Percentiles rank a stretch among this genome's conserved stretches.
Conservation (phyloP, 768 basidiomycete genomes). For the Amanita phalloides region DNA sequence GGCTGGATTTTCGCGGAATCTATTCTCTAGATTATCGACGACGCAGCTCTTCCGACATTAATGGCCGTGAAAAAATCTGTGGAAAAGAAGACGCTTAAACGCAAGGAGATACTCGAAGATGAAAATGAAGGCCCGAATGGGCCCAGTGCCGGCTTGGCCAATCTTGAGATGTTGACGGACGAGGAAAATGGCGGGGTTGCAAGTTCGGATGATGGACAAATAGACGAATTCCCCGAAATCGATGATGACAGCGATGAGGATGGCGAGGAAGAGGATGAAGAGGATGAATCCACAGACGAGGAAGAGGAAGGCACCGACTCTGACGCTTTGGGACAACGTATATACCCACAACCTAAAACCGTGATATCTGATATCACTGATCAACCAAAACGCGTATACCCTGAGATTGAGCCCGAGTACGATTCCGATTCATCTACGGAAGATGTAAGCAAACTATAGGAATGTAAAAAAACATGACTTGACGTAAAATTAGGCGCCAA, state of each 20-base stretch:
- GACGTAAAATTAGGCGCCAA: constrained; percentile 54
- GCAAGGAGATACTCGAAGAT: background rate
- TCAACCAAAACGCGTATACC: constrained; percentile 74
- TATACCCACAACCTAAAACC: constrained; percentile 57
- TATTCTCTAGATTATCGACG: background rate
- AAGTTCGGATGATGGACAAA: constrained; percentile 44
- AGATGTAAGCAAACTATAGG: constrained; percentile 45
- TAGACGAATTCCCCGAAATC: constrained; percentile 70
- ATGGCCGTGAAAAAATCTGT: constrained; percentile 23
- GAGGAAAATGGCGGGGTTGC: constrained; percentile 53
- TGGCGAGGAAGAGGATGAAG: constrained; percentile 29
- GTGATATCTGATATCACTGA: constrained; percentile 76
- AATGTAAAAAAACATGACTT: background rate
- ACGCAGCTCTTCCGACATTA: background rate
- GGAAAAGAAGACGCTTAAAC: constrained; percentile 12
- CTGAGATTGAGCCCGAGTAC: constrained; percentile 84
- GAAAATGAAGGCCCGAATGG: constrained; percentile 24
- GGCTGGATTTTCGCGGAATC: background rate
- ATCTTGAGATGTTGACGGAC: constrained; percentile 58
- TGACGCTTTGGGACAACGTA: constrained; percentile 35
- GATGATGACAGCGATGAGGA: constrained; percentile 42
- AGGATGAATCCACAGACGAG: constrained; percentile 26
- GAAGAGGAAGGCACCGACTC: constrained; percentile 25
- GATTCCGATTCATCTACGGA: constrained; percentile 89
- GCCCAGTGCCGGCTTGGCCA: constrained; percentile 3